A percentile compares a stretch with the other conserved stretches of the same genome.
phyloP scores from a whole-genome alignment of 2,329 filamentous ascomycete species.

The Xylariaceae sp. region DNA sequence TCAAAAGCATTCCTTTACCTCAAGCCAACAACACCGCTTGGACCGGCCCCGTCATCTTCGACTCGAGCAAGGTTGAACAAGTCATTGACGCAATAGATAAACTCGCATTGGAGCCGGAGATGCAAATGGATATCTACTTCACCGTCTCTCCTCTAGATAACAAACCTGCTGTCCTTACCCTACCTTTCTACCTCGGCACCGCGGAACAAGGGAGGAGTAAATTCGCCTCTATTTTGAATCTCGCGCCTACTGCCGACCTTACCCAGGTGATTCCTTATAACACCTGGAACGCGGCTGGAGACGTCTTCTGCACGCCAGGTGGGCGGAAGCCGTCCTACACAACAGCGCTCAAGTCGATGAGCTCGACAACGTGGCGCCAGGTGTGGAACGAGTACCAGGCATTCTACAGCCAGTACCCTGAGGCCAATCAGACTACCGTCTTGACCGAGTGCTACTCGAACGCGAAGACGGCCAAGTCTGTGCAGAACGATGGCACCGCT shows the following conservation, averaged over 20 bases:
- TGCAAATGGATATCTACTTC: constrained; percentile 46
- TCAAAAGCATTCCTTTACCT: constrained; percentile 32
- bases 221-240: constrained; percentile 45
- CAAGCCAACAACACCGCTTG: constrained; percentile 34
- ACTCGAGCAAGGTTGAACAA: constrained; percentile 38
- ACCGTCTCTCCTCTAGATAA: constrained; percentile 30
- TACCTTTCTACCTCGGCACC: constrained; percentile 44
- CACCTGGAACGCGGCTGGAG: constrained; percentile 48
- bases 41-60: constrained; percentile 36
- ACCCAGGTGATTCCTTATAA: constrained; percentile 44
- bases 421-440: constrained; percentile 42
- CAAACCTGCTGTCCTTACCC: constrained; percentile 35
- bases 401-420: constrained; percentile 43
- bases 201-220: constrained; percentile 40
- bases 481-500: constrained; percentile 27
- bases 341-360: constrained; percentile 44
- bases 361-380: constrained; percentile 45
- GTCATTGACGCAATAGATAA: constrained; percentile 47
- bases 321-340: constrained; percentile 49
- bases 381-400: constrained; percentile 48
- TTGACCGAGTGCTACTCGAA: constrained; percentile 48
- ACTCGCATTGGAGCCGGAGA: constrained; percentile 44
- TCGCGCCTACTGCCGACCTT: constrained; percentile 40
- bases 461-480: constrained; percentile 37
- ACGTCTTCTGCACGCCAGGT: constrained; percentile 46